These are phyloP conservation scores for Pharnaceum exiguum DNA, from an alignment of 148 eudicot species.

Conservation along the genomic window DNA sequence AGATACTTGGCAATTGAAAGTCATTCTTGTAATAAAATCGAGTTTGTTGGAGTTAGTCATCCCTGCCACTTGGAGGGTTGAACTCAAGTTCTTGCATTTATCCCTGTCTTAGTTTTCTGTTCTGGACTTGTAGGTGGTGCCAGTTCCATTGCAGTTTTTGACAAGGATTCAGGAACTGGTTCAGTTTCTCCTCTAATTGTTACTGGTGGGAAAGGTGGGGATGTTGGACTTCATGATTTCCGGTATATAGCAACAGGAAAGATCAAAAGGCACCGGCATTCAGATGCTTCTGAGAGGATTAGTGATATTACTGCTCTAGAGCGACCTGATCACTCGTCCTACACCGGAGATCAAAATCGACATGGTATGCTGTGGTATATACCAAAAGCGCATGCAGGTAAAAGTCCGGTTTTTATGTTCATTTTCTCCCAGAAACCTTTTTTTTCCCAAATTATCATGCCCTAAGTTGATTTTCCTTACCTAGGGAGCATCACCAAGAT, in stretches of 20 bases:
- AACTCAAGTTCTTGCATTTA: background rate
- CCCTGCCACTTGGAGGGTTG: too few relatives aligned
- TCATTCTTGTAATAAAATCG: too few relatives aligned
- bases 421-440: too few relatives aligned
- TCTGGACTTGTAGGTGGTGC: conserved; percentile 69
- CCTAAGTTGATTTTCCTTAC: conserved; percentile 9
- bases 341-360: conserved; percentile 71
- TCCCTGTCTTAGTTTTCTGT: background rate
- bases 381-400: conserved; percentile 99
- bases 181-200: conserved; percentile 91
- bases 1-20: too few relatives aligned
- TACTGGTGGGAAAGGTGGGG: conserved; percentile 95
- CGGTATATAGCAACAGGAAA: conserved; percentile 99
- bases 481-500: conserved; percentile 87
- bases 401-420: background rate
- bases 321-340: conserved; percentile 38
- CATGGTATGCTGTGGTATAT: conserved; percentile 99
- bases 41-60: too few relatives aligned
- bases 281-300: conserved; percentile 43
- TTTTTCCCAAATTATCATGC: conserved; percentile 2
- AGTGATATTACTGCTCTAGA: conserved; percentile 45
- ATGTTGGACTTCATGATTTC: conserved; percentile 97
- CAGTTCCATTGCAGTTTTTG: conserved; percentile 79
- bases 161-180: conserved; percentile 90
- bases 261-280: conserved; percentile 64